These are phyloP conservation scores for Ophiobolus disseminans DNA, from an alignment of 2,329 filamentous ascomycete genomes.

Conservation along the genomic window DNA sequence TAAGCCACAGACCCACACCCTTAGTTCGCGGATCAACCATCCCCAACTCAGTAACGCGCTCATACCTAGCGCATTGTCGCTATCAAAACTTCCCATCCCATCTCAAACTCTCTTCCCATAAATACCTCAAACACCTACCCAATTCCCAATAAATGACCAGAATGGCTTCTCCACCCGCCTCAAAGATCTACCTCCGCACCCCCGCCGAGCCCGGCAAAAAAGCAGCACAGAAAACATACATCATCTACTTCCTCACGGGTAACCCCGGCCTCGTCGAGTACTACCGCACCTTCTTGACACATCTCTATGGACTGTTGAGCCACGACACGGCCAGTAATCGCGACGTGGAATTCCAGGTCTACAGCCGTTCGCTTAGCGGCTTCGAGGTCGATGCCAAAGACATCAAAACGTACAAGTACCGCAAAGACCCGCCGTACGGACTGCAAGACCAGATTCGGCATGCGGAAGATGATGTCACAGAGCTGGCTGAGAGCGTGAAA, in stretches of 20 bases:
- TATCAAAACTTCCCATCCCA: neutral
- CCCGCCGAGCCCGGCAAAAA: constrained; percentile 29
- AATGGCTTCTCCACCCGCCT: constrained; percentile 24
- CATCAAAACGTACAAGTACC: constrained; percentile 29
- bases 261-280: constrained; percentile 79
- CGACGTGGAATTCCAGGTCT: constrained; percentile 45
- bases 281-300: constrained; percentile 71
- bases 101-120: neutral
- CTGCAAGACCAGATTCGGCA: constrained; percentile 61
- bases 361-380: constrained; percentile 51
- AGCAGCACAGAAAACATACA: constrained; percentile 41
- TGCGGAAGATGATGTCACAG: constrained; percentile 53
- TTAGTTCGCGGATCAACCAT: neutral
- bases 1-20: neutral
- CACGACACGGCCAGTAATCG: constrained; percentile 25
- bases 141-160: neutral
- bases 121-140: neutral
- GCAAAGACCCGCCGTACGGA: constrained; percentile 45
- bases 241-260: constrained; percentile 77
- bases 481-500: constrained; percentile 44
- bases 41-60: neutral
- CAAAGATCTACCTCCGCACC: constrained; percentile 33
- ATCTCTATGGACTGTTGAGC: constrained; percentile 63
- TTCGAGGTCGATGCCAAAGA: constrained; percentile 48
- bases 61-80: neutral